Percentiles rank a stretch among this genome's conserved stretches.
Conservation (phyloP, 2,329 filamentous ascomycete genomes). For the Microcyclospora tardicrescens region DNA sequence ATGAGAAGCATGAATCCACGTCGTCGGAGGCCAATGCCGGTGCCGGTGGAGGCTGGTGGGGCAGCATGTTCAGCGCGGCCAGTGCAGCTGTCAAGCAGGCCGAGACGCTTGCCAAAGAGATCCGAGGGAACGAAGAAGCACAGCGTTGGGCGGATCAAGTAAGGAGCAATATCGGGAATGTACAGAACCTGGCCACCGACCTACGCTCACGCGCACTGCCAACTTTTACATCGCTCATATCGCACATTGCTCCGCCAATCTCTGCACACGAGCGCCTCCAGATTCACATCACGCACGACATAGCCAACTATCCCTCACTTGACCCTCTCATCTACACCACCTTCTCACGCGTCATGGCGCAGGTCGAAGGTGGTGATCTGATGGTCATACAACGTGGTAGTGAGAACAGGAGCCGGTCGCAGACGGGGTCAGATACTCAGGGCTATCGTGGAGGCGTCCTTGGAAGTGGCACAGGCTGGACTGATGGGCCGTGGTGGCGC, state of each 20-base stretch:
- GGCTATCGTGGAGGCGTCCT: constrained; percentile 38
- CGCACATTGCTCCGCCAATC: constrained; percentile 91
- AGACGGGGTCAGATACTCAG: constrained; percentile 45
- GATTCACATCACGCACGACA: constrained; percentile 94
- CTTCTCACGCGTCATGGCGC: constrained; percentile 94
- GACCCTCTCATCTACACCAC: constrained; percentile 85
- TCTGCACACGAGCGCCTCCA: constrained; percentile 92
- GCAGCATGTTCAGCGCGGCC: constrained; percentile 61
- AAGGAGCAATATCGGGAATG: constrained; percentile 68
- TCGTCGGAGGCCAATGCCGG: constrained; percentile 24
- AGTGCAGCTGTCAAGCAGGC: constrained; percentile 81
- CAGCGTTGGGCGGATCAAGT: constrained; percentile 94
- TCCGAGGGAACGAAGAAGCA: constrained; percentile 91
- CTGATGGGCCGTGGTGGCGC: constrained; percentile 94
- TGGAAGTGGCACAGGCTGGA: constrained; percentile 53
- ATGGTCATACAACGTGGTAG: constrained; percentile 88
- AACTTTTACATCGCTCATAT: constrained; percentile 86
- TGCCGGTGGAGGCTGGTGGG: constrained; percentile 71
- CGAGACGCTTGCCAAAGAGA: constrained; percentile 83
- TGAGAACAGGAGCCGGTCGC: constrained; percentile 53
- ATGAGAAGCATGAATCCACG: constrained; percentile 18
- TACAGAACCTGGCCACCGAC: constrained; percentile 72
- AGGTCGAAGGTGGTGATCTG: constrained; percentile 92
- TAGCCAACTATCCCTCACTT: constrained; percentile 85
- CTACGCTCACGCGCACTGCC: constrained; percentile 75